Evolutionary conservation across 352 stramenopile species (phyloP), one percentile per base, ranked within the genome.

Genomic region (Globisporangium rhizosaccharum): DNA sequence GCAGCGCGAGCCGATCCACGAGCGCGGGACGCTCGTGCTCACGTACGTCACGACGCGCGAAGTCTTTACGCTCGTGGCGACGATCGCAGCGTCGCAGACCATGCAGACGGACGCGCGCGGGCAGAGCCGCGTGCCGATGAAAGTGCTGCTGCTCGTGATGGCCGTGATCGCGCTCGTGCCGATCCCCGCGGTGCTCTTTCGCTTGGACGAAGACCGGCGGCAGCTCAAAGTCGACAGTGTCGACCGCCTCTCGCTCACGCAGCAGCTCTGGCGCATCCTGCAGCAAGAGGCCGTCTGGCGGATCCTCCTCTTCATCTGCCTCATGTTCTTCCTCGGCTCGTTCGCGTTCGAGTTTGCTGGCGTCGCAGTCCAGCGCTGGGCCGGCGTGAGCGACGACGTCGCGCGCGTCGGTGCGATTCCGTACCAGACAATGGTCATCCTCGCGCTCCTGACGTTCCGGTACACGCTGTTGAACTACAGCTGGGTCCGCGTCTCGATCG

Each of bases 251-350:
- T 87, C 78, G 20, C 72, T 89, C 33, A 68, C 70, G 20, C 72
- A 76, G 28, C 76, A 87, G 64, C 61, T 92, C 14, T 90, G 82
- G 79, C 82, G 72, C 36, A 87, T 88, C 49, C 57, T 92, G 8
- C 79, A 92, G 68, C 79, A 92, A 66, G 67, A 92, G 41, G 78
- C 78, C 0, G 80, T 89, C 33, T 92, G 77, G 75, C 82, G 79
- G 12, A 85, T 88, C 44, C 71, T 92, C 42, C 56, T 88, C 17
- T 90, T 88, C 56, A 79, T 89, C 61, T 88, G 79, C 58, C 67
- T 63, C 18, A 68, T 63, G 2, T 71, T 87, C 14, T 86, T 92
- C 49, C 53, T 88, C 39, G 61, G 78, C 0, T 76, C 66, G 5
- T 92, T 92, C 62, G 58, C 79, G 60, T 90, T 92, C 52, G 76